phyloP scores from a whole-genome alignment of 768 basidiomycete genomes.

The Pleurotus tuber-regium region DNA sequence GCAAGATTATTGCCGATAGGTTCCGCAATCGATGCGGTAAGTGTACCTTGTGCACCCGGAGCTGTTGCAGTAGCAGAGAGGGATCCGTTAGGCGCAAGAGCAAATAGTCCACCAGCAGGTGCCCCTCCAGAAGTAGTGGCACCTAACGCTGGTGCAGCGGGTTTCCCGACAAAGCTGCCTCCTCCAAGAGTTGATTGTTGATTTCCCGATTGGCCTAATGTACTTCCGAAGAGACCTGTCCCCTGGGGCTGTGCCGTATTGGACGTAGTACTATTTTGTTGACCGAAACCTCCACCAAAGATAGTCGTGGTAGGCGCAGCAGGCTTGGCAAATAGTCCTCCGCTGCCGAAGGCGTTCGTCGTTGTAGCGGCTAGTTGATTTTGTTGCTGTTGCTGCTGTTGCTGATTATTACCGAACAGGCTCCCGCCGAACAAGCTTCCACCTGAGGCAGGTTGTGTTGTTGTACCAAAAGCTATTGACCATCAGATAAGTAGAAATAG shows the following conservation, averaged over 20 bases:
- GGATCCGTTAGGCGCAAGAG: conserved; percentile 30
- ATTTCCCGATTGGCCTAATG: conserved; percentile 41
- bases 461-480: conserved; percentile 34
- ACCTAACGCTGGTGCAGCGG: conserved; percentile 46
- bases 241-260: conserved; percentile 27
- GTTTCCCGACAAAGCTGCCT: conserved; percentile 49
- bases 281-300: conserved; percentile 47
- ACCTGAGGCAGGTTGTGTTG: conserved; percentile 21
- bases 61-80: conserved; percentile 39
- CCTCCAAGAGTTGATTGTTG: conserved; percentile 45
- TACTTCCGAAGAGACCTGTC: conserved; percentile 48
- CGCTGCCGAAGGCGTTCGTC: conserved; percentile 3
- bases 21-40: conserved; percentile 88
- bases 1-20: conserved; percentile 72
- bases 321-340: conserved; percentile 34
- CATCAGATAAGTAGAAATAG: conserved; percentile 4
- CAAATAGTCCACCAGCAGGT: conserved; percentile 35
- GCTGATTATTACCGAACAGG: conserved; percentile 28
- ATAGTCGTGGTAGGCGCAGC: conserved; percentile 26
- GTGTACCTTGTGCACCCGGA: conserved; percentile 51
- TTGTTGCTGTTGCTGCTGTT: conserved; percentile 17
- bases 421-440: conserved; percentile 32
- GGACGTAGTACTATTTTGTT: conserved; percentile 30
- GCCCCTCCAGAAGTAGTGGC: conserved; percentile 32
- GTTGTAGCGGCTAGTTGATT: conserved; percentile 11